These are phyloP conservation scores for Globisporangium uncinulatum DNA, from an alignment of 352 stramenopile genomes.

Conservation along the genomic window DNA sequence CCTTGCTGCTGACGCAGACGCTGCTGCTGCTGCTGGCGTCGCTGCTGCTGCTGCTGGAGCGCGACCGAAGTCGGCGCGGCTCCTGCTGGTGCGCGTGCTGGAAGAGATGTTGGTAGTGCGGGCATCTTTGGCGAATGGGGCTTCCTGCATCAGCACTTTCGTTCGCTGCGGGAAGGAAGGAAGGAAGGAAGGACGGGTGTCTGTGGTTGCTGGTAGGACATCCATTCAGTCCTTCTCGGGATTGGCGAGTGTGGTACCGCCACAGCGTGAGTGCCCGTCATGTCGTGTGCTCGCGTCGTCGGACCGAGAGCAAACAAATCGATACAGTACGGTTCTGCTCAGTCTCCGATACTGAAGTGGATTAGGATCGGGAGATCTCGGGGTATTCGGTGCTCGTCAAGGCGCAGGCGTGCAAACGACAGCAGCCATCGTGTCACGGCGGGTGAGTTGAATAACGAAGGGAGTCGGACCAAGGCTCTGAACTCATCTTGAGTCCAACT, in stretches of 20 bases:
- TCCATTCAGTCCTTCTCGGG: background rate
- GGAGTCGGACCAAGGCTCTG: background rate
- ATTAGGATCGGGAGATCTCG: no score
- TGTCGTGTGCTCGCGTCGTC: conserved; percentile 1
- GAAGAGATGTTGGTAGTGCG: background rate
- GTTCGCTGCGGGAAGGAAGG: background rate
- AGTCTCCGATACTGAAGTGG: background rate
- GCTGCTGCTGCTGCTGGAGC: background rate
- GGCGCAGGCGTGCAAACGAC: no score
- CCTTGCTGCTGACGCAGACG: background rate
- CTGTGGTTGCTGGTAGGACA: background rate
- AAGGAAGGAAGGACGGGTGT: background rate
- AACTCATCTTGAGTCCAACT: background rate
- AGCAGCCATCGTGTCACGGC: no score
- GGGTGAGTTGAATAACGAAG: no score
- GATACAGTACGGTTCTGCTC: background rate
- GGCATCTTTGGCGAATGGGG: conserved; percentile 1
- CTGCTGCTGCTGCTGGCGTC: background rate
- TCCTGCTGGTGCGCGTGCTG: background rate
- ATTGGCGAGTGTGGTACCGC: background rate
- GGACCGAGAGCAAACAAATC: background rate
- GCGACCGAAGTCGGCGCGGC: background rate
- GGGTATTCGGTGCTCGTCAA: no score
- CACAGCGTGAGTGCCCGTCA: conserved; percentile 1
- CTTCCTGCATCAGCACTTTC: background rate